These are phyloP conservation scores for Myxozyma nipponensis DNA, from an alignment of 805 yeast species.

Conservation along the genomic window DNA sequence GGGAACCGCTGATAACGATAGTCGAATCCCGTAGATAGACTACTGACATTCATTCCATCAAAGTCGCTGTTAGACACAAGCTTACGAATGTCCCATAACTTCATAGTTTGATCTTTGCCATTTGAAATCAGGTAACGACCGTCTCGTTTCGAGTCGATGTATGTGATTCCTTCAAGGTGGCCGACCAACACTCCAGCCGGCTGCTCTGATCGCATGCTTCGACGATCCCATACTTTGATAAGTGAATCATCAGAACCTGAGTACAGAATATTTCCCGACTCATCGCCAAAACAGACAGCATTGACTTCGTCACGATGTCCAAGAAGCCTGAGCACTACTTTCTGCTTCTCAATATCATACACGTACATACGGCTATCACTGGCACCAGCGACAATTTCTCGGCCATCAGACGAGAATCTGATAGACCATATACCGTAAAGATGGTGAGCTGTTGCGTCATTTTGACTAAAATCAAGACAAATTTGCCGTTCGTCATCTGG, in stretches of 20 bases:
- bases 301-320: slow-evolving; percentile 33
- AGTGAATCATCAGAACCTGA: slow-evolving; percentile 52
- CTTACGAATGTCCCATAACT: slow-evolving; percentile 35
- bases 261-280: slow-evolving; percentile 41
- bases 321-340: slow-evolving; percentile 11
- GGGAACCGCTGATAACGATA: slow-evolving; percentile 30
- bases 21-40: slow-evolving; percentile 26
- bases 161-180: slow-evolving; percentile 35
- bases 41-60: slow-evolving; percentile 7
- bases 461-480: slow-evolving; percentile 13
- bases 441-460: slow-evolving; percentile 3
- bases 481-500: slow-evolving; percentile 24
- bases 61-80: slow-evolving; percentile 18
- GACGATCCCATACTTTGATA: slow-evolving; percentile 48
- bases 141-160: slow-evolving; percentile 31
- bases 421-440: slow-evolving; percentile 29
- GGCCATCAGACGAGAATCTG: slow-evolving; percentile 29
- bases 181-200: slow-evolving; percentile 34
- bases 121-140: slow-evolving; percentile 33
- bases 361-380: slow-evolving; percentile 22
- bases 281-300: slow-evolving; percentile 33
- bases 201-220: slow-evolving; percentile 22
- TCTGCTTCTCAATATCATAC: slow-evolving; percentile 28
- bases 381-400: slow-evolving; percentile 32
- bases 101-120: slow-evolving; percentile 35